Evolutionary conservation across 2,329 filamentous ascomycete genomes (phyloP).

Genomic region (Diaporthe caulivora): DNA sequence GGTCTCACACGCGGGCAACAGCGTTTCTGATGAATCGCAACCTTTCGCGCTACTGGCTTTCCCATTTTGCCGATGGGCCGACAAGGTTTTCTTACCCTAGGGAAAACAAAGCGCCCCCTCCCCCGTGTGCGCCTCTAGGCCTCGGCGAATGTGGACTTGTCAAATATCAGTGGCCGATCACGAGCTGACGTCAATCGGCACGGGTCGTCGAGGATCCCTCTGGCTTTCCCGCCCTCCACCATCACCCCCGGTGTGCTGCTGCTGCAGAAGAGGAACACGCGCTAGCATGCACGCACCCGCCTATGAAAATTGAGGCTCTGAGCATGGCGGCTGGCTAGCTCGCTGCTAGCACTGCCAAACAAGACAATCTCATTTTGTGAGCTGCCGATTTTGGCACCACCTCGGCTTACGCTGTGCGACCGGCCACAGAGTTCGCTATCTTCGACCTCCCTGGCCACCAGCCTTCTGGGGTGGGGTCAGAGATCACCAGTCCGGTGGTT

Average conservation of each 20-base stretch:
- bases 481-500: background rate
- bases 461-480: conserved; percentile 17
- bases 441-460: conserved; percentile 1
- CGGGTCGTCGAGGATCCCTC: conserved; percentile 17
- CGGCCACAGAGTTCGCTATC: conserved; percentile 24
- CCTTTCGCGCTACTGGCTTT: background rate
- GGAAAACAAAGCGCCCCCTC: background rate
- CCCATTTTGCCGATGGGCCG: conserved; percentile 17
- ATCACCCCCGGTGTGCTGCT: conserved; percentile 30
- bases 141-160: conserved; percentile 1
- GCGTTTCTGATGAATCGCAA: background rate
- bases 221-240: conserved; percentile 15
- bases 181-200: conserved; percentile 27
- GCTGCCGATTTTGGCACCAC: conserved; percentile 33
- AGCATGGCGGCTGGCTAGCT: conserved; percentile 35
- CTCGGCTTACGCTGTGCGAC: conserved; percentile 32
- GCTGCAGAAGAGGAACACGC: conserved; percentile 27
- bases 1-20: background rate
- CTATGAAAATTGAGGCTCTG: conserved; percentile 35
- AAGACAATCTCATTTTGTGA: conserved; percentile 36
- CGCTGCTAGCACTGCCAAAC: conserved; percentile 33
- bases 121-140: background rate
- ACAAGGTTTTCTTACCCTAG: conserved; percentile 14
- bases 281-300: conserved; percentile 33
- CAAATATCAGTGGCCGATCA: conserved; percentile 17